Conservation (phyloP, 495 filamentous ascomycete species). For the Penicillium goetzii region DNA sequence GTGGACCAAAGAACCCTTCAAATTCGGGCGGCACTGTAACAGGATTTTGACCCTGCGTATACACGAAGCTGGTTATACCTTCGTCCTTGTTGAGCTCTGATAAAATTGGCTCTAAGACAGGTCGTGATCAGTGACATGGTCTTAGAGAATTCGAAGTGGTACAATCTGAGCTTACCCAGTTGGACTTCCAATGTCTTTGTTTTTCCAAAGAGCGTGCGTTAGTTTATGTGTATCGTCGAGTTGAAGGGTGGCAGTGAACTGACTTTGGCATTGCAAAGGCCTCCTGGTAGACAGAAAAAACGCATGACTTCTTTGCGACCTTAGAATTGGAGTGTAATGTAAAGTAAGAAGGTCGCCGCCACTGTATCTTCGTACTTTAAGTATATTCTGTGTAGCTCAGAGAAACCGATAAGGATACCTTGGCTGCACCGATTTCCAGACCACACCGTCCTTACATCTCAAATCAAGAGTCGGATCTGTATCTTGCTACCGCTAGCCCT, state of each 20-base stretch:
- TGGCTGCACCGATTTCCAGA: not conserved
- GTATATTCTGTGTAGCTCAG: not conserved
- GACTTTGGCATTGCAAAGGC: slow-evolving; percentile 29
- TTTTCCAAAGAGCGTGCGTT: not conserved
- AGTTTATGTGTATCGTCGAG: not conserved
- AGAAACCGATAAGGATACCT: not conserved
- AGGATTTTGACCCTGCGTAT: slow-evolving; percentile 30
- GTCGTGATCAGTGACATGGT: not conserved
- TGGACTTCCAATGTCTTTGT: slow-evolving; percentile 30
- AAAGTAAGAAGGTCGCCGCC: not conserved
- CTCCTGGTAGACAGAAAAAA: slow-evolving; percentile 37
- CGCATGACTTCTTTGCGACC: slow-evolving; percentile 24
- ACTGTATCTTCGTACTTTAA: not conserved
- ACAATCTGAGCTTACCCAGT: slow-evolving; percentile 25
- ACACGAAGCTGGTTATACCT: slow-evolving; percentile 24
- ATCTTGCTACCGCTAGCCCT: not conserved
- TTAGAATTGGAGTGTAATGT: not conserved
- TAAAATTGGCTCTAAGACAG: slow-evolving; percentile 17
- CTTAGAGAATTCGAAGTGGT: not conserved
- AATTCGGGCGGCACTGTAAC: slow-evolving; percentile 21
- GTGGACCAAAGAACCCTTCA: slow-evolving; percentile 35
- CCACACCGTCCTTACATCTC: not conserved
- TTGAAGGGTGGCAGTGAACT: not conserved
- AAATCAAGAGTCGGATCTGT: not conserved
- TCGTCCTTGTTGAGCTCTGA: slow-evolving; percentile 13